Evolutionary conservation across 495 filamentous ascomycete genomes (phyloP).

Genomic region (Aspergillus bridgeri): DNA sequence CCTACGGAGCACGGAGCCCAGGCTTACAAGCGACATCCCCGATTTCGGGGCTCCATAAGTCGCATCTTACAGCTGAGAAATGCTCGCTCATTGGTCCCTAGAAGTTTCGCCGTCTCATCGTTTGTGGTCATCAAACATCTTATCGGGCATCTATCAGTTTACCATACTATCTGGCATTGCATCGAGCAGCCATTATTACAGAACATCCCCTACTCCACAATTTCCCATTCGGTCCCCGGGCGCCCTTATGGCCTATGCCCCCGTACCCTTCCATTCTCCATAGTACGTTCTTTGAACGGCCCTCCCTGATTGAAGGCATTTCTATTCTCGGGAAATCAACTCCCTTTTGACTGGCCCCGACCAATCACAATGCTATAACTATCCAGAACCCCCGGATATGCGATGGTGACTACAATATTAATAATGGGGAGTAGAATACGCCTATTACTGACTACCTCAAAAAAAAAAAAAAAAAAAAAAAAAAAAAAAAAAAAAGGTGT

Average conservation of each 20-base stretch:
- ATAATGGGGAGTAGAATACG: no score
- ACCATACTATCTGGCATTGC: background rate
- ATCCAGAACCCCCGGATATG: slow-evolving; percentile 15
- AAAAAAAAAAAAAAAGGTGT: background rate
- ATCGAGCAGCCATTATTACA: no score
- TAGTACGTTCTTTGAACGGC: slow-evolving; percentile 11
- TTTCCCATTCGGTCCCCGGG: background rate
- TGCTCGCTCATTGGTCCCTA: slow-evolving; percentile 20
- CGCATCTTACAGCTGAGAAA: slow-evolving; percentile 14
- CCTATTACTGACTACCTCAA: background rate
- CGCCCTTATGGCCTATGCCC: background rate
- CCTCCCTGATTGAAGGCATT: background rate
- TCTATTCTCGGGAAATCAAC: slow-evolving; percentile 14
- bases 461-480: background rate
- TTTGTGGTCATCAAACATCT: slow-evolving; percentile 22
- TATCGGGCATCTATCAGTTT: slow-evolving; percentile 9
- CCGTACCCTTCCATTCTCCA: slow-evolving; percentile 5
- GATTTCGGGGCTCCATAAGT: slow-evolving; percentile 31
- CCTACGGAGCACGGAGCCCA: no score
- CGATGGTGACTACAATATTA: background rate
- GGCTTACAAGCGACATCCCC: slow-evolving; percentile 15
- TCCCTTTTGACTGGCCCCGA: slow-evolving; percentile 10
- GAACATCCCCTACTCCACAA: background rate
- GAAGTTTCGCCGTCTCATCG: slow-evolving; percentile 27
- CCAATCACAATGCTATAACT: slow-evolving; percentile 12